Base-by-base conservation (phyloP, 1,139 yeast species). In the Lodderomyces metapsilosis region DNA sequence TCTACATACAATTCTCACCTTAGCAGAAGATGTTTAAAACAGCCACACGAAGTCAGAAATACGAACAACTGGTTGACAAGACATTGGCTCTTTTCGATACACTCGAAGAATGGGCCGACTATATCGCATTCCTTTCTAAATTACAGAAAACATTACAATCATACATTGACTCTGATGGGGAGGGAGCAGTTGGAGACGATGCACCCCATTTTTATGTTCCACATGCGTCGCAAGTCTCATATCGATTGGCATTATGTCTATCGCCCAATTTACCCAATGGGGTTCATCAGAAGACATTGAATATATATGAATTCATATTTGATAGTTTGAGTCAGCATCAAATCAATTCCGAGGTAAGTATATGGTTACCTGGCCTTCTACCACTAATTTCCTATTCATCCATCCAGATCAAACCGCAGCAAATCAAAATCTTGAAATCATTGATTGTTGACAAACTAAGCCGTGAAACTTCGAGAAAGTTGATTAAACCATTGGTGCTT, bases 41-140 rank as follows among this genome's bases (percentile, higher is more conserved):
- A 7, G 18, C 17, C 13, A 60, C 88, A 2, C 84, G 80, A 53
- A 89, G 85, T 57, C 84, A 80, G 61, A 80, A 86, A 48, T 85
- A 83, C 56, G 66, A 71, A 20, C 74, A 80, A 23, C 79, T 72
- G 48, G 77, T 89, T 5, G 95, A 87, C 45, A 80, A 84, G 49
- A 89, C 94, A 0, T 66, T 92, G 21, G 71, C 78, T 6, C 70
- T 82, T n/a, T 92, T 92, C 66, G 96, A 88, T 43, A 62, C 82
- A n/a, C 83, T 89, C 2, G 85, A 82, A 34, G 98, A 91, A 67
- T 92, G 98, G 98, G 98, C 98, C n/a, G 98, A 92, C 58, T 89
- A 91, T 61, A 92, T 92, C 44, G 84, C 97, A 16, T 89, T 88
- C 58, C 68, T 94, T 36, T 82, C 92, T 1, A 79, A 86, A 50